Conservation (phyloP, 73 alveolate species). For the Blepharisma stoltei region DNA sequence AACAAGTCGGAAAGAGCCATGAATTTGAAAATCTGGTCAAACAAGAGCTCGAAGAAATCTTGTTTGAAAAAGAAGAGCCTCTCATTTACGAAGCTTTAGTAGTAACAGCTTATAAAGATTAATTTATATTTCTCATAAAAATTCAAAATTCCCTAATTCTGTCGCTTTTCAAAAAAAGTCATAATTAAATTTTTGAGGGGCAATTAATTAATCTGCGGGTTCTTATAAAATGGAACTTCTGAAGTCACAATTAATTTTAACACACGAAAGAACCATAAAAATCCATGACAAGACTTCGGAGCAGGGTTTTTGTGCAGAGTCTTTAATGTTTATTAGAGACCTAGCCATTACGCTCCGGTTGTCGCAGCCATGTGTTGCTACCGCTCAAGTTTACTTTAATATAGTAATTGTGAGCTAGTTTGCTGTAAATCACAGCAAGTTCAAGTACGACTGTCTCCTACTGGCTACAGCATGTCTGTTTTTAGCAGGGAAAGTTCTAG, state of each 20-base stretch:
- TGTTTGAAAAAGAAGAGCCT: constrained; percentile 17
- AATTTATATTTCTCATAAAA: no score
- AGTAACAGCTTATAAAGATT: not conserved
- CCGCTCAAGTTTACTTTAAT: not conserved
- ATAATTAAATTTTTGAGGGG: no score
- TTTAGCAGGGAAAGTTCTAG: constrained; percentile 20
- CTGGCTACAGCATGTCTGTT: constrained; percentile 5
- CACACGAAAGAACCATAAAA: no score
- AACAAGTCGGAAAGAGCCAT: not conserved
- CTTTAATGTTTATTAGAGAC: no score
- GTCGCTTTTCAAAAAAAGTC: no score
- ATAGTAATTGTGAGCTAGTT: not conserved
- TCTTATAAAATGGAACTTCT: no score
- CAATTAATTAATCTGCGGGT: no score
- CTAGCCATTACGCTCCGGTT: not conserved
- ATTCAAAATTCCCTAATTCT: no score
- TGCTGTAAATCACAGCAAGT: not conserved
- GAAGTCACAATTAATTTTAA: no score
- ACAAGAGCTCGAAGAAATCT: not conserved
- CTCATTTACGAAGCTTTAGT: not conserved
- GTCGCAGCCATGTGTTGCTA: not conserved
- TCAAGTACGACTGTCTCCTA: not conserved
- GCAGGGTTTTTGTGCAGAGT: no score
- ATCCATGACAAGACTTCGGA: no score
- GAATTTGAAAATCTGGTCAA: constrained; percentile 15